phyloP scores from a whole-genome alignment of 208 protist species.

The Herpetomonas samuelpessoai region DNA sequence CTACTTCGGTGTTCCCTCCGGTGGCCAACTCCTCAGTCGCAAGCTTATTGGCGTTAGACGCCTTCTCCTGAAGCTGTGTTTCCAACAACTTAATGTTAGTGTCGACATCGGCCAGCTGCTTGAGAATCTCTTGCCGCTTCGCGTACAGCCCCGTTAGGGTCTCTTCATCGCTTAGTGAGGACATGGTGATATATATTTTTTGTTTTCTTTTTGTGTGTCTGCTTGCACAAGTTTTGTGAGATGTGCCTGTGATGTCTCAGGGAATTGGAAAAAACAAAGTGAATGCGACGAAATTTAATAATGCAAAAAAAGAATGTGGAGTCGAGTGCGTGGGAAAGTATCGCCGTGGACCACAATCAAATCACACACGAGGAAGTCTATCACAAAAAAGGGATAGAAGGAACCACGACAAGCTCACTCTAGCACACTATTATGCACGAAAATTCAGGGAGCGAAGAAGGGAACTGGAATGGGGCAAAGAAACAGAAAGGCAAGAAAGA shows the following conservation, averaged over 20 bases:
- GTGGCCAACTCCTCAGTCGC: conserved; percentile 24
- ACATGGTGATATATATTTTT: conserved; percentile 3
- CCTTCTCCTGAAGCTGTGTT: conserved; percentile 49
- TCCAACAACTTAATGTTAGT: conserved; percentile 57
- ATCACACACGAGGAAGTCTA: too few species aligned
- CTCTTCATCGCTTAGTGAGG: conserved; percentile 41
- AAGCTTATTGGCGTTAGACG: conserved; percentile 16
- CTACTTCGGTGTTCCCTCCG: conserved; percentile 37
- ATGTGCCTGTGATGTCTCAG: not conserved
- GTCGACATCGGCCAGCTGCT: conserved; percentile 80
- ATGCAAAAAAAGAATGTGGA: conserved; percentile 2
- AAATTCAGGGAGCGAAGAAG: not conserved
- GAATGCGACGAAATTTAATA: conserved; percentile 7
- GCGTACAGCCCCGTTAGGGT: conserved; percentile 66
- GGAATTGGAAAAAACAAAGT: conserved; percentile 12
- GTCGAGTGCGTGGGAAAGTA: too few species aligned
- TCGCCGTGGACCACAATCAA: too few species aligned
- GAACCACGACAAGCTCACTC: not conserved
- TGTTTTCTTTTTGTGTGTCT: conserved; percentile 1
- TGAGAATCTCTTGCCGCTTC: conserved; percentile 68
- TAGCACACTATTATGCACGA: too few species aligned
- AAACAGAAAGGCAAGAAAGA: not conserved
- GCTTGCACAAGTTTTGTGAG: conserved; percentile 2
- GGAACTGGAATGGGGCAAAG: not conserved
- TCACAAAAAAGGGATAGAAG: conserved; percentile 5